Conservation (phyloP, 1,284 basidiomycete species). For the Microbotryum lychnidis-dioicae region DNA sequence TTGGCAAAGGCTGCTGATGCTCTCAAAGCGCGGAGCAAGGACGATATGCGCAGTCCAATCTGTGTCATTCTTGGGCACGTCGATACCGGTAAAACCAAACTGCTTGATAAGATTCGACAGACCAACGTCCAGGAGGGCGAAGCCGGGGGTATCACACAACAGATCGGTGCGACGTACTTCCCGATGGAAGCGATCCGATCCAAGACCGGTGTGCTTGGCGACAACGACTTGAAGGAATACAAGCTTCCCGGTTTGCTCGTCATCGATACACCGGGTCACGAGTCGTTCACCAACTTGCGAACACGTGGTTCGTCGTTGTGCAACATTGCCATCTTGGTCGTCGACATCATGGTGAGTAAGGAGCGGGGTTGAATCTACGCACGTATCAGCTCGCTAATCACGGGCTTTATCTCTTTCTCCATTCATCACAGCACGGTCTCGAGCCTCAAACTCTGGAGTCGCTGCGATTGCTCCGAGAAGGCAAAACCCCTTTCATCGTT, state of each 20-base stretch:
- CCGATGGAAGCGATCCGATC: constrained; percentile 89
- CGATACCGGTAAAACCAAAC: constrained; percentile 98
- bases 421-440: constrained; percentile 66
- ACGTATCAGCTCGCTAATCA: neutral
- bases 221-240: constrained; percentile 76
- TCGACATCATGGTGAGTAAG: constrained; percentile 85
- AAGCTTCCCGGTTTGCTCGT: constrained; percentile 93
- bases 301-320: constrained; percentile 94
- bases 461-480: constrained; percentile 79
- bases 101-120: constrained; percentile 99
- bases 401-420: neutral
- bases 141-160: constrained; percentile 99
- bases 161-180: constrained; percentile 99
- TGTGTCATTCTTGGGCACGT: constrained; percentile 99
- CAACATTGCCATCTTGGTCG: constrained; percentile 98
- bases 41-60: constrained; percentile 89
- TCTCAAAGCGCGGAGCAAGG: constrained; percentile 75
- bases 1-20: constrained; percentile 78
- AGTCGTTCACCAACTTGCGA: constrained; percentile 96
- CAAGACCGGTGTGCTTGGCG: constrained; percentile 88
- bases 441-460: constrained; percentile 98
- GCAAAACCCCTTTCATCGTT: constrained; percentile 98
- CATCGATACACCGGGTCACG: constrained; percentile 99
- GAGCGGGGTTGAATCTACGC: neutral
- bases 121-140: constrained; percentile 99